phyloP scores from a whole-genome alignment of 495 filamentous ascomycete genomes.

The Aspergillus incahuasiensis region DNA sequence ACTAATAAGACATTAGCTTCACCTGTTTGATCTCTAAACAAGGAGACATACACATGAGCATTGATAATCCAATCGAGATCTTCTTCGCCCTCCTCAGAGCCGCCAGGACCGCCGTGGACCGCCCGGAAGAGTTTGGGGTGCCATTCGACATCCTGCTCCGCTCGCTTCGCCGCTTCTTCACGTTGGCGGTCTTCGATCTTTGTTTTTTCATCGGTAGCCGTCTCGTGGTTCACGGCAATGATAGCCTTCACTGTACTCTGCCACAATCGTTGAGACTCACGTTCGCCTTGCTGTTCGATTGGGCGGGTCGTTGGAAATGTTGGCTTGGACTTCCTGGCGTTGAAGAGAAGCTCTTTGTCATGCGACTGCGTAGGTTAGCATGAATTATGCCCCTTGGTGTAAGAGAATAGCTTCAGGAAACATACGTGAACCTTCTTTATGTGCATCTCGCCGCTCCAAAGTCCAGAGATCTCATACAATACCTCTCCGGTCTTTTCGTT shows the following conservation, averaged over 20 bases:
- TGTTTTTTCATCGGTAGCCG: conserved; percentile 91
- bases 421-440: conserved; percentile 77
- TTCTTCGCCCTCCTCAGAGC: conserved; percentile 75
- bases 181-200: conserved; percentile 90
- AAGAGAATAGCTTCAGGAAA: neutral
- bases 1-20: conserved; percentile 34
- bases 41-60: conserved; percentile 66
- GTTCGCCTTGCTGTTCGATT: conserved; percentile 79
- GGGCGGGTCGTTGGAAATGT: conserved; percentile 72
- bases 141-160: conserved; percentile 84
- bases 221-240: conserved; percentile 76
- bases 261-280: conserved; percentile 90
- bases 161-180: conserved; percentile 77
- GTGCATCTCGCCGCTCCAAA: conserved; percentile 93
- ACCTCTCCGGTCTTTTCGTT: conserved; percentile 80
- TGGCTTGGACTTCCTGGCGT: conserved; percentile 71
- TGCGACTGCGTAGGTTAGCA: conserved; percentile 56
- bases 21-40: neutral
- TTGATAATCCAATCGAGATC: conserved; percentile 94
- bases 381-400: neutral
- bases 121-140: conserved; percentile 75
- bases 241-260: conserved; percentile 72
- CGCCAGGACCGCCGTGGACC: conserved; percentile 67
- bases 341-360: conserved; percentile 83
- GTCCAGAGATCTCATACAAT: conserved; percentile 83